phyloP scores from a whole-genome alignment of 2,329 filamentous ascomycete genomes.

The Phaeophleospora eucalypticola region DNA sequence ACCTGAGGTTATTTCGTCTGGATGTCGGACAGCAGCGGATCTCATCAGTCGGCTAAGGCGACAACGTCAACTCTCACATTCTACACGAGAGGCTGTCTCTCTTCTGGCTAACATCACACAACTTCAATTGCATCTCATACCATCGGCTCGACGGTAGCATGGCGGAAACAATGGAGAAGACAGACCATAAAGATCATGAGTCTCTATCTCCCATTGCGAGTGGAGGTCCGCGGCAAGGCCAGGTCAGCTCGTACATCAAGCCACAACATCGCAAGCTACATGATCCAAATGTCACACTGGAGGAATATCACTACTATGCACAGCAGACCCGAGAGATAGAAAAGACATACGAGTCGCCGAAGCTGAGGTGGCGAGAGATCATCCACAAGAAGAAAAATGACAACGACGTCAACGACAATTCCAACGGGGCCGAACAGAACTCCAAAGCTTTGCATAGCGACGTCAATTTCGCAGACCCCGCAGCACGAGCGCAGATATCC shows the following conservation, averaged over 20 bases:
- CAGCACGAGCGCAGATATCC: slow-evolving; percentile 17
- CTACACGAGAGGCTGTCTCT: not conserved
- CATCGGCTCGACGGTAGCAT: not conserved
- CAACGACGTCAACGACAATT: slow-evolving; percentile 5
- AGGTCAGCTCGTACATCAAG: slow-evolving; percentile 17
- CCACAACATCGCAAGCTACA: slow-evolving; percentile 29
- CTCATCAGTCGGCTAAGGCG: too few species aligned
- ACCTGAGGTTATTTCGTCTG: not conserved
- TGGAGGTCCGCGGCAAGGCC: not conserved
- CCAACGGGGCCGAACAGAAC: not conserved
- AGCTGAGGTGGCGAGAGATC: slow-evolving; percentile 18
- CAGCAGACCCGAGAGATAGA: slow-evolving; percentile 22
- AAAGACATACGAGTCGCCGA: slow-evolving; percentile 9
- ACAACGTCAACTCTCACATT: too few species aligned
- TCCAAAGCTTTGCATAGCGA: slow-evolving; percentile 7
- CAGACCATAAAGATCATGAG: not conserved
- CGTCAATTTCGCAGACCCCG: slow-evolving; percentile 16
- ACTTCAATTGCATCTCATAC: not conserved
- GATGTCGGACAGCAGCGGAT: not conserved
- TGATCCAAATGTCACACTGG: slow-evolving; percentile 23
- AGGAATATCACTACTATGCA: slow-evolving; percentile 28
- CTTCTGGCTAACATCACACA: not conserved
- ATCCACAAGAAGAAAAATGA: slow-evolving; percentile 15
- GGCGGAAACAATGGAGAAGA: not conserved
- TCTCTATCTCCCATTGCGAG: not conserved